These are phyloP conservation scores for Chlamydomonas eustigma DNA, from an alignment of 139 green algal species.

Conservation along the genomic window DNA sequence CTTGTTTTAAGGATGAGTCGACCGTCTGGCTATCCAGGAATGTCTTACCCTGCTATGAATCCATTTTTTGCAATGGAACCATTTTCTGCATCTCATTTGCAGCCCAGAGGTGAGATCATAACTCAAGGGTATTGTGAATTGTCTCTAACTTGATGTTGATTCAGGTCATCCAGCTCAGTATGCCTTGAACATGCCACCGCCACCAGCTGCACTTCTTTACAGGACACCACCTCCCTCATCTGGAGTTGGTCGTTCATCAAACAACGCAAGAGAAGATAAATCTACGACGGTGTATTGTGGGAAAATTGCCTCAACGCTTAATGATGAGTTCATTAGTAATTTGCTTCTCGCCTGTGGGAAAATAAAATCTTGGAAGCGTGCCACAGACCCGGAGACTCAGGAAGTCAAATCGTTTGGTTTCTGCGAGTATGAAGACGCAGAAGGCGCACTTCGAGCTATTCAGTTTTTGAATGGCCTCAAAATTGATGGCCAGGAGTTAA, in stretches of 20 bases:
- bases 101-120: not conserved
- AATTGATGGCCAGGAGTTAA: conserved; percentile 59
- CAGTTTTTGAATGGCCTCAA: conserved; percentile 64
- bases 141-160: not conserved
- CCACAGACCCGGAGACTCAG: conserved; percentile 69
- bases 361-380: conserved; percentile 83
- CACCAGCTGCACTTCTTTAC: no score
- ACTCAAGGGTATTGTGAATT: not conserved
- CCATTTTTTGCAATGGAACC: not conserved
- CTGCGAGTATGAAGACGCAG: conserved; percentile 75
- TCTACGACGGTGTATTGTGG: conserved; percentile 76
- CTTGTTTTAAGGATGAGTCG: no score
- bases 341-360: conserved; percentile 81
- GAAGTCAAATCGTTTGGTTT: conserved; percentile 27
- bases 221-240: no score
- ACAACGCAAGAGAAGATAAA: conserved; percentile 34
- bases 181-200: not conserved
- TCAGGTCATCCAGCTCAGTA: not conserved
- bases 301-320: conserved; percentile 80
- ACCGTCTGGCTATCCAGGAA: not conserved
- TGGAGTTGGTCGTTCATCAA: not conserved
- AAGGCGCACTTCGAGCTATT: conserved; percentile 51
- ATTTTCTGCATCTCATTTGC: not conserved
- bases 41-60: not conserved
- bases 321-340: conserved; percentile 52